Evolutionary conservation across 1,284 basidiomycete species (phyloP).

Genomic region (Cutaneotrichosporon sp.): DNA sequence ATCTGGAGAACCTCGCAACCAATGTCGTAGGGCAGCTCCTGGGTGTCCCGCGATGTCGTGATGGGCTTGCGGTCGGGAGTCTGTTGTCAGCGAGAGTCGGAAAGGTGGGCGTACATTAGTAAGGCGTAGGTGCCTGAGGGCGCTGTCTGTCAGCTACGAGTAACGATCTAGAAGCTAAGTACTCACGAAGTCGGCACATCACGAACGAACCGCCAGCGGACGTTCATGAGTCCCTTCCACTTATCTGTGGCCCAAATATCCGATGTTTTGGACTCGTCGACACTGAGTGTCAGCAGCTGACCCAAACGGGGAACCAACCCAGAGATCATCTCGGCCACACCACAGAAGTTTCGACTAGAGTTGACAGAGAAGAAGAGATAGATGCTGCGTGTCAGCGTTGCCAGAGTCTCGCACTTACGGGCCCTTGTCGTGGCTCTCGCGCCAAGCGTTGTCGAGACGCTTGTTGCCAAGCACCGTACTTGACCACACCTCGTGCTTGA

Average conservation of each 20-base stretch:
- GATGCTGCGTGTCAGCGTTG: constrained; percentile 50
- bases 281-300: constrained; percentile 21
- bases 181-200: constrained; percentile 89
- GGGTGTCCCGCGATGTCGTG: constrained; percentile 64
- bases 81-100: constrained; percentile 7
- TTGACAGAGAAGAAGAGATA: constrained; percentile 97
- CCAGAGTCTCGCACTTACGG: constrained; percentile 48
- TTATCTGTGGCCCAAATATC: constrained; percentile 97
- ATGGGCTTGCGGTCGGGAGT: constrained; percentile 95
- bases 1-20: constrained; percentile 92
- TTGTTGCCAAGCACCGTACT: constrained; percentile 94
- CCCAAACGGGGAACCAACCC: constrained; percentile 51
- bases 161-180: constrained; percentile 5
- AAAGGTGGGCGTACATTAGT: constrained; percentile 56
- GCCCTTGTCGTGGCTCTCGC: constrained; percentile 74
- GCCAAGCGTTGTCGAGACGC: constrained; percentile 88
- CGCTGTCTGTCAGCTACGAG: constrained; percentile 18
- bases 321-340: constrained; percentile 93
- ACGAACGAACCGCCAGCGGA: constrained; percentile 90
- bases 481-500: constrained; percentile 96
- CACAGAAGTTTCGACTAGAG: constrained; percentile 92
- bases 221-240: constrained; percentile 96
- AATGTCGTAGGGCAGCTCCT: constrained; percentile 81
- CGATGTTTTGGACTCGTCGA: constrained; percentile 51
- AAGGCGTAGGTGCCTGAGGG: constrained; percentile 37